Base-by-base conservation (phyloP, 495 filamentous ascomycete species). In the Podospora pseudocomata region DNA sequence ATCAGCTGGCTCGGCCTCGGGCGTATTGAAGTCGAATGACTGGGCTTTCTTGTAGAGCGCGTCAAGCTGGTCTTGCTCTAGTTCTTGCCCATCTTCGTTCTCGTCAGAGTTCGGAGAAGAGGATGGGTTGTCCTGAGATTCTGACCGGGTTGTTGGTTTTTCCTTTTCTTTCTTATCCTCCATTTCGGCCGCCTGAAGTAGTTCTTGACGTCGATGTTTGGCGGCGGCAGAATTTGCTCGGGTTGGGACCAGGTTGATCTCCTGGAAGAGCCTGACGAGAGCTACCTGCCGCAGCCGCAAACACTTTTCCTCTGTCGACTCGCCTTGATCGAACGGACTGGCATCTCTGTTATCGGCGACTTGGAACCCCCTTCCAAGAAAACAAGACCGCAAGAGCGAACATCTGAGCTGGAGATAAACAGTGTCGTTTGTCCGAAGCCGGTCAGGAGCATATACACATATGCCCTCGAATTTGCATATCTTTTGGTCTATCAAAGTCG, bases 21-120 rank as follows among this genome's bases (percentile, higher is more conserved):
- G 93, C 26, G 94, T 96, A 74, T 89, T 87, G 74, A 97, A 99
- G 76, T 99, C 96, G 70, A 97, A 98, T 0, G 92, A 93, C 72
- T 99, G 95, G 1, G 95, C 95, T 76, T 99, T 99, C 74, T 91
- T 92, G 73, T 99, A 99, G 4, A 99, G 83, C 0, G 90, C 88
- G 74, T 98, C 94, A 18, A 99, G 88, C 72, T 99, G 95, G 73
- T 96, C 94, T 75, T 97, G 91, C 78, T 97, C 93, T 0, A 99
- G 86, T 77, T 97, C 93, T 70, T 93, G 84, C 2, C 92, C 91
- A 15, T 97, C 92, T 74, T 93, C 91, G 5, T 80, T 80, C n/a
- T 93, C 90, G 16, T 93, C 91, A 18, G 79, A 78, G 5, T 78
- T 77, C 0, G 83, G 72, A 3, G 81, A 77, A 2, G 77, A 77